Base-by-base conservation (phyloP, 495 filamentous ascomycete genomes). In the Parachaetomium inaequale region DNA sequence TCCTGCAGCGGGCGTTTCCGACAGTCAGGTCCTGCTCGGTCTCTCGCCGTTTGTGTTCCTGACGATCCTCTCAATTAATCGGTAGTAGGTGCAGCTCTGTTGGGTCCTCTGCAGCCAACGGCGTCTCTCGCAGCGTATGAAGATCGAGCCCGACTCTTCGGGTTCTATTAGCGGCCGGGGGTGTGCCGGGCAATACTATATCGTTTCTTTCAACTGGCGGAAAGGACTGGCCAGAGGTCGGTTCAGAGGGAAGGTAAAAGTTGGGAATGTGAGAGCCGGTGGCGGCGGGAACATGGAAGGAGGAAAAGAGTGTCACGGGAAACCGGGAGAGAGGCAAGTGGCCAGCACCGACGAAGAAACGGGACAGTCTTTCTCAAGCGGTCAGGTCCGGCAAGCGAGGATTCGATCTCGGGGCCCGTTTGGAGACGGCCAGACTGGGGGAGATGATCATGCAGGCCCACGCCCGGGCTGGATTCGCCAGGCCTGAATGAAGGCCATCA, bases 401-500 rank as follows among this genome's bases (percentile, higher is more conserved):
- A 63, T 43, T 58, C 34, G 46, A 53, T 23, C 26, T 58, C 12
- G 58, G 63, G 68, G 55, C 63, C 61, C 42, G 69, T 68, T 65
- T 67, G 58, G 66, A 45, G 63, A 64, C 55, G 46, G 58, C 58
- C 57, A 59, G 57, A 61, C 61, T 68, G 63, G 65, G 66, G 61
- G 52, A 65, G 69, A 38, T 65, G 70, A 74, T 74, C 72, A 74
- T 72, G 70, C 70, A 70, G 64, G 62, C 12, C 67, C 66, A 61
- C 62, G 67, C 61, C 61, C 58, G 55, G 61, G 59, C 63, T 68
- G 55, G 65, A 34, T 70, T 64, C 47, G 60, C 63, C 66, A 66
- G 71, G 70, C 67, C 58, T 58, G 54, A 60, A 56, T 62, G 65
- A 65, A 45, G 61, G 63, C 65, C 25, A 23, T 25, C 67, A 65